A percentile compares a stretch with the other conserved stretches of the same genome.
Evolutionary conservation across 495 filamentous ascomycete species (phyloP).

Genomic region (Lophiostoma macrostomum): DNA sequence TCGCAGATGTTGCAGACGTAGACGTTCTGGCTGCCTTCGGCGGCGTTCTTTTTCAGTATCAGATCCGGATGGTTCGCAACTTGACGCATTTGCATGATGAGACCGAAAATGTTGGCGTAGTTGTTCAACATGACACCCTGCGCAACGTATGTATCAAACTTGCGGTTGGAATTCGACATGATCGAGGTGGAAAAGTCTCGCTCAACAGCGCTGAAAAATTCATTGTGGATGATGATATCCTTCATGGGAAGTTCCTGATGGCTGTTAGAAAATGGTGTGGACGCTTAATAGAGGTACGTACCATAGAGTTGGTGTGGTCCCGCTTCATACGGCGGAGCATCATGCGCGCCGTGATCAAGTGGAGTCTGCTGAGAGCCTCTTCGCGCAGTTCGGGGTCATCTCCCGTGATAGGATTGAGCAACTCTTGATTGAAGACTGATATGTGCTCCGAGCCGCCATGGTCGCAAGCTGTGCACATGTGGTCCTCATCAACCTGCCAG

Average conservation of each 20-base stretch:
- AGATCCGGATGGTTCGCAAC: slow-evolving; percentile 93
- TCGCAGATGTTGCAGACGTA: slow-evolving; percentile 92
- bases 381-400: slow-evolving; percentile 53
- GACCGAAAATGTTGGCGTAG: slow-evolving; percentile 82
- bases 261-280: background rate
- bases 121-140: slow-evolving; percentile 95
- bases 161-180: slow-evolving; percentile 80
- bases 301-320: slow-evolving; percentile 84
- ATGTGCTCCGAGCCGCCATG: slow-evolving; percentile 76
- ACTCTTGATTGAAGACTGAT: slow-evolving; percentile 92
- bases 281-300: slow-evolving; percentile 5
- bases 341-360: slow-evolving; percentile 79
- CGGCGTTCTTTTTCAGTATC: slow-evolving; percentile 84
- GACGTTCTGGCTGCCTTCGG: slow-evolving; percentile 81
- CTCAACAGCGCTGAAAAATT: slow-evolving; percentile 94
- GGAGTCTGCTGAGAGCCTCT: slow-evolving; percentile 73
- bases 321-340: slow-evolving; percentile 93
- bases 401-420: slow-evolving; percentile 72
- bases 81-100: slow-evolving; percentile 98
- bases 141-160: slow-evolving; percentile 93
- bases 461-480: slow-evolving; percentile 64
- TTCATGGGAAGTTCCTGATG: slow-evolving; percentile 83
- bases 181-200: slow-evolving; percentile 93
- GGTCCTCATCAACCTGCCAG: slow-evolving; percentile 70
- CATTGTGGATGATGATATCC: slow-evolving; percentile 83